These are phyloP conservation scores for Apiospora koreana DNA, from an alignment of 2,329 filamentous ascomycete genomes.

Conservation along the genomic window DNA sequence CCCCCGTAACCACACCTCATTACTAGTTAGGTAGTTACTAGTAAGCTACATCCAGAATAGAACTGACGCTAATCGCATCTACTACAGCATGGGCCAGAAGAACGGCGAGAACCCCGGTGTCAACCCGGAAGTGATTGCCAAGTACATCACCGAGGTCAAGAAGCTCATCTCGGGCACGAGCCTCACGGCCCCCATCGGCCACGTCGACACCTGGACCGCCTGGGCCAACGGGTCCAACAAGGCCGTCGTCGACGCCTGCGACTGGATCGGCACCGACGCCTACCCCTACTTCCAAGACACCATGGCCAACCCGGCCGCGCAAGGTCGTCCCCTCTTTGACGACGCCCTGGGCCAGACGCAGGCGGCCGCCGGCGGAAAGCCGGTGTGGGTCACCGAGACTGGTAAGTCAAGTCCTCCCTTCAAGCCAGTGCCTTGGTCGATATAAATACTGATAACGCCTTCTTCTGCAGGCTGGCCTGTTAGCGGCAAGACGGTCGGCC, in stretches of 20 bases:
- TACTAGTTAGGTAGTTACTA: no score
- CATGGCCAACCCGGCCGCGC: conserved; percentile 64
- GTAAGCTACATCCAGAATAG: no score
- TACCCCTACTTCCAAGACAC: conserved; percentile 84
- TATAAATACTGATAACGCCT: not conserved
- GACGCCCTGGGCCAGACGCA: conserved; percentile 63
- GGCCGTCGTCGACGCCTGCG: conserved; percentile 66
- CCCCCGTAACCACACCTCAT: no score
- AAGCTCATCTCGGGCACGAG: conserved; percentile 62
- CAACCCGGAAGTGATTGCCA: conserved; percentile 60
- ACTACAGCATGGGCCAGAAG: conserved; percentile 57
- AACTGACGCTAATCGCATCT: no score
- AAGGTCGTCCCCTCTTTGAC: conserved; percentile 68
- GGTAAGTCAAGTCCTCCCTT: not conserved
- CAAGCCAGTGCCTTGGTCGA: no score
- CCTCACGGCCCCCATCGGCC: conserved; percentile 65
- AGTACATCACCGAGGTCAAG: conserved; percentile 72
- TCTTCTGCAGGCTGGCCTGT: conserved; percentile 68
- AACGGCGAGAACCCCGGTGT: conserved; percentile 65
- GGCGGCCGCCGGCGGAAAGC: conserved; percentile 62
- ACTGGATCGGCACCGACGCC: conserved; percentile 83
- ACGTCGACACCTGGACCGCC: conserved; percentile 88
- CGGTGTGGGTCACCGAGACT: conserved; percentile 85
- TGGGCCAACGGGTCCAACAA: conserved; percentile 74
- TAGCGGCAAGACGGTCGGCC: conserved; percentile 61